Evolutionary conservation across 352 stramenopile genomes (phyloP).

Genomic region (Globisporangium cystogenes): DNA sequence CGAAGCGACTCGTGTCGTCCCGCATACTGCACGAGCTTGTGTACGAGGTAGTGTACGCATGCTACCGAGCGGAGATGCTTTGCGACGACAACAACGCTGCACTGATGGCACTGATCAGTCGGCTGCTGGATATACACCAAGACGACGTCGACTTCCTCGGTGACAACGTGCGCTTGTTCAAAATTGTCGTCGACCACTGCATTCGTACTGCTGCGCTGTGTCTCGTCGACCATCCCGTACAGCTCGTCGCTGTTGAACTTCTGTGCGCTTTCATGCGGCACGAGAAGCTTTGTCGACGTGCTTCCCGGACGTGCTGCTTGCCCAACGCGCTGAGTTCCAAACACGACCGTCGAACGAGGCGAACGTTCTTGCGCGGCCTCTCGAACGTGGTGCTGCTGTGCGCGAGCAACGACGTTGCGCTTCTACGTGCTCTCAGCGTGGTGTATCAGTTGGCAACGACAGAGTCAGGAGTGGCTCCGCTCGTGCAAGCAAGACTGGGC

Average conservation of each 20-base stretch:
- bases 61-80: background rate
- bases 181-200: conserved; percentile 1
- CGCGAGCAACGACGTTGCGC: background rate
- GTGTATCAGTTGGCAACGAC: conserved; percentile 3
- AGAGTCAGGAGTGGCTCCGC: background rate
- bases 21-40: conserved; percentile 3
- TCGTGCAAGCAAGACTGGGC: background rate
- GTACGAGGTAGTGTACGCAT: background rate
- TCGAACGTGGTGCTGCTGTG: conserved; percentile 1
- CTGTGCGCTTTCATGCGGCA: background rate
- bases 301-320: conserved; percentile 3
- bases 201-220: conserved; percentile 5
- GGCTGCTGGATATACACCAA: background rate
- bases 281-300: background rate
- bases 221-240: conserved; percentile 1
- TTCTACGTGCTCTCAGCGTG: background rate
- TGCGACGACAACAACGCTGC: background rate
- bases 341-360: background rate
- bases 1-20: background rate
- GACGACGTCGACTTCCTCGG: background rate
- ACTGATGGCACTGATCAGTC: conserved; percentile 3
- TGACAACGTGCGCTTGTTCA: background rate
- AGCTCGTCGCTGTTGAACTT: conserved; percentile 7
- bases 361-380: conserved; percentile 2
- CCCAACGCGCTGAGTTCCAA: background rate